Evolutionary conservation across 2,329 filamentous ascomycete species (phyloP).

Genomic region (Colletotrichum filicis): DNA sequence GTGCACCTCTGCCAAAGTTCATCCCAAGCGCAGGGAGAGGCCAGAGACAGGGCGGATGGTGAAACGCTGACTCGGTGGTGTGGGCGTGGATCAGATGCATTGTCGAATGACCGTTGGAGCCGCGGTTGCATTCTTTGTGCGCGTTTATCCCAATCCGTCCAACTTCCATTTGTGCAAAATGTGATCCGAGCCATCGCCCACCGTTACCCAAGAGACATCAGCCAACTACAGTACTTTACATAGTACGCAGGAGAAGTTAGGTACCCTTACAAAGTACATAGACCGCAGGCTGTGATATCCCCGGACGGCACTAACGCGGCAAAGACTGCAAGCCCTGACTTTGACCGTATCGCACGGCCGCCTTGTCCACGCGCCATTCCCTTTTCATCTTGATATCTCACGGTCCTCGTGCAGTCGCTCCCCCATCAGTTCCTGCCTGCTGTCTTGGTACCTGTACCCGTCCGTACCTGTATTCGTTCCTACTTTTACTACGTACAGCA

Average conservation of each 20-base stretch:
- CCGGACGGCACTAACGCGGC: constrained; percentile 20
- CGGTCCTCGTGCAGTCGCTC: not conserved
- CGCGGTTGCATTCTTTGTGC: constrained; percentile 12
- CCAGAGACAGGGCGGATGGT: constrained; percentile 10
- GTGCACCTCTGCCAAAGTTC: not conserved
- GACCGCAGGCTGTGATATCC: not conserved
- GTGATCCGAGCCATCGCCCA: constrained; percentile 15
- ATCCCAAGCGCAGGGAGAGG: constrained; percentile 5
- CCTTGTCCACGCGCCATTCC: constrained; percentile 4
- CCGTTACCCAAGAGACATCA: too few species aligned
- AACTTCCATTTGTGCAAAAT: constrained; percentile 15
- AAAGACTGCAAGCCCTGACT: constrained; percentile 15
- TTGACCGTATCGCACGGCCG: not conserved
- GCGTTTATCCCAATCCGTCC: not conserved
- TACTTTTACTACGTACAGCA: not conserved
- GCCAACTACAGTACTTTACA: too few species aligned
- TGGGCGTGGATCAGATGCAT: constrained; percentile 20
- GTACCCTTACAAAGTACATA: too few species aligned
- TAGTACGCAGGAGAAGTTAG: too few species aligned
- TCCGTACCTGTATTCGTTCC: too few species aligned
- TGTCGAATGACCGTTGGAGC: constrained; percentile 22
- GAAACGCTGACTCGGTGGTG: constrained; percentile 30
- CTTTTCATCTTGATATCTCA: not conserved
- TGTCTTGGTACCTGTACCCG: not conserved
- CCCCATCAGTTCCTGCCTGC: not conserved